Percentiles rank a stretch among this genome's conserved stretches.
phyloP scores from a whole-genome alignment of 139 green algal genomes.

The Chlamydomonas sp. region DNA sequence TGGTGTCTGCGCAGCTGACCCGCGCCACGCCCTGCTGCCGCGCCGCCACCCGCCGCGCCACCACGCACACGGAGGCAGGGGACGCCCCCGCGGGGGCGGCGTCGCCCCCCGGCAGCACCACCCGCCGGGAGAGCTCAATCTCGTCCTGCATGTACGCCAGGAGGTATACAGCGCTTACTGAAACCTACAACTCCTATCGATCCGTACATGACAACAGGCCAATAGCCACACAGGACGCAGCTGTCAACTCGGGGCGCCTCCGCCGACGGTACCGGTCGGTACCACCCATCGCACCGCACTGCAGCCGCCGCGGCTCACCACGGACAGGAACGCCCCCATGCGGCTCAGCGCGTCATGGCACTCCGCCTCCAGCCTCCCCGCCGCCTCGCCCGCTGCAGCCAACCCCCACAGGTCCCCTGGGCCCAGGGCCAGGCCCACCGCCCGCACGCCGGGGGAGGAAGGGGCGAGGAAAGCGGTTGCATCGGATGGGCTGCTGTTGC shows the following conservation, averaged over 20 bases:
- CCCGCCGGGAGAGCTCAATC: no score
- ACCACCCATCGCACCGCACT: background rate
- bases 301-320: background rate
- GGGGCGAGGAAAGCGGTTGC: background rate
- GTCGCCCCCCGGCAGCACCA: no score
- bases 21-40: slow-evolving; percentile 11
- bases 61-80: background rate
- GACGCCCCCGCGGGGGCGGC: background rate
- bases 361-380: slow-evolving; percentile 1
- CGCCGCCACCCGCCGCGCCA: background rate
- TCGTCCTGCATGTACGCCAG: no score
- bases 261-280: no score
- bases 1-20: background rate
- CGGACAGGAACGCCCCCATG: background rate
- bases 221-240: no score
- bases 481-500: background rate
- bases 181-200: no score
- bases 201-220: no score
- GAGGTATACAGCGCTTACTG: no score
- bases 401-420: background rate
- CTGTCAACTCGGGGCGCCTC: no score
- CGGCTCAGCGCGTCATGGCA: background rate
- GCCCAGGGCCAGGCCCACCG: slow-evolving; percentile 1
- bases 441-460: background rate
- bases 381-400: background rate